Base-by-base conservation (phyloP, 257 asterid species). In the Solanum neorickii region DNA sequence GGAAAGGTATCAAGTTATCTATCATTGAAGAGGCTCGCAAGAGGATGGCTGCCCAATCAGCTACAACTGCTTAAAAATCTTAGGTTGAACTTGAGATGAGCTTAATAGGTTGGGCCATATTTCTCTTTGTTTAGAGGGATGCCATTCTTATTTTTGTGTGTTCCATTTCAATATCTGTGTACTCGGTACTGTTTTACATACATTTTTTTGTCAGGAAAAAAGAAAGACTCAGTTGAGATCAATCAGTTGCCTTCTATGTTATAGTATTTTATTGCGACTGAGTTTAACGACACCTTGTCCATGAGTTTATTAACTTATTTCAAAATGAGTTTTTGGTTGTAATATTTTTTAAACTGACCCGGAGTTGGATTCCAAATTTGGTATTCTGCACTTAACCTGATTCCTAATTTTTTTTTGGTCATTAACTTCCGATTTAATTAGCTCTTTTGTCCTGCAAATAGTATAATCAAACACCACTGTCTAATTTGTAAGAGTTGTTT, bases 21-120 rank as follows among this genome's bases (percentile, higher is more conserved):
- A 88, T 90, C 86, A 88, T 90, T 3, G 91, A 90, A 87, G 92
- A 90, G 88, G 89, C 92, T 16, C 89, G 83, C 77, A 90, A 90
- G 91, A 87, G 92, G 88, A 85, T 82, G 31, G 85, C 89, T 83
- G 87, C 91, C 23, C 91, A 90, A 74, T 86, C 89, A 18, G 88
- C 91, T 2, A 72, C 87, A 16, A 62, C 91, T 47, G 91, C 92
- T 76, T 90, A 60, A 86, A 46, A 15, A 10, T 5, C 2, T 8
- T 29, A 1, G n/a, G 4, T 69, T 49, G 69, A 62, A 62, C 29
- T 23, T 65, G 0, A 4, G 18, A n/a, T 65, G 6, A 65, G 25
- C 5, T 65, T 25, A 12, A 65, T 3, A n/a, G 72, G 72, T 65
- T 65, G 72, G 72, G 9, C 73, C 73, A 66, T 27, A 35, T 25